A percentile compares a stretch with the other conserved stretches of the same genome.
Conservation (phyloP, 1,284 basidiomycete species). For the Pisolithus thermaeus region DNA sequence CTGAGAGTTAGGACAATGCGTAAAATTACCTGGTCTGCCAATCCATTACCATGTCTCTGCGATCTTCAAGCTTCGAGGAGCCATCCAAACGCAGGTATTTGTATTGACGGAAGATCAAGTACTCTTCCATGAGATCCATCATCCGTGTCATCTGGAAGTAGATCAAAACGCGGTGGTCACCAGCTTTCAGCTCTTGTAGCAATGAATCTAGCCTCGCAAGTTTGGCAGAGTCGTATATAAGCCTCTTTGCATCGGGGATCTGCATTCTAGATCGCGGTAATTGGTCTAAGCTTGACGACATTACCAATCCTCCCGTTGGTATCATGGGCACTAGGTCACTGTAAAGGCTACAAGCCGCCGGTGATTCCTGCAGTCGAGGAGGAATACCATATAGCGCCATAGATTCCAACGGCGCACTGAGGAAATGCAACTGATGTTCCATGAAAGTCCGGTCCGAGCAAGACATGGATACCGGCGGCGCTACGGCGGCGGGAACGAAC, state of each 20-base stretch:
- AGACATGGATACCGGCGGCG: constrained; percentile 75
- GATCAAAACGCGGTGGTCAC: constrained; percentile 91
- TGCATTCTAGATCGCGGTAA: constrained; percentile 84
- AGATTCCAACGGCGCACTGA: constrained; percentile 67
- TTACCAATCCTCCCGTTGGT: constrained; percentile 65
- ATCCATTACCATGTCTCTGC: constrained; percentile 98
- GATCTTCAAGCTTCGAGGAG: constrained; percentile 91
- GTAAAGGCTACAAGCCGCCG: constrained; percentile 47
- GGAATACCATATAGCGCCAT: constrained; percentile 86
- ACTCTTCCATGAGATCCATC: constrained; percentile 99
- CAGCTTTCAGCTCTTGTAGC: constrained; percentile 88
- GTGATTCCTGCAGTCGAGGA: constrained; percentile 58
- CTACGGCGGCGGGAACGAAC: constrained; percentile 78
- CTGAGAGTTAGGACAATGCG: constrained; percentile 1
- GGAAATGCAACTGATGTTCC: constrained; percentile 58
- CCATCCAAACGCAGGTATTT: constrained; percentile 97
- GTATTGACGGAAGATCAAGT: constrained; percentile 95
- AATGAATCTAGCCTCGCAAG: constrained; percentile 86
- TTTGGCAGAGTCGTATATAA: constrained; percentile 97
- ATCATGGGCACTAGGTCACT: constrained; percentile 55
- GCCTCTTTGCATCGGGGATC: constrained; percentile 91
- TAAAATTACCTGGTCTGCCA: constrained; percentile 90
- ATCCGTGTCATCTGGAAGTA: constrained; percentile 99
- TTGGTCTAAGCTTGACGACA: constrained; percentile 66
- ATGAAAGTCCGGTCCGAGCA: constrained; percentile 78